Base-by-base conservation (phyloP, 257 asterid genomes). In the Handroanthus guayacan region DNA sequence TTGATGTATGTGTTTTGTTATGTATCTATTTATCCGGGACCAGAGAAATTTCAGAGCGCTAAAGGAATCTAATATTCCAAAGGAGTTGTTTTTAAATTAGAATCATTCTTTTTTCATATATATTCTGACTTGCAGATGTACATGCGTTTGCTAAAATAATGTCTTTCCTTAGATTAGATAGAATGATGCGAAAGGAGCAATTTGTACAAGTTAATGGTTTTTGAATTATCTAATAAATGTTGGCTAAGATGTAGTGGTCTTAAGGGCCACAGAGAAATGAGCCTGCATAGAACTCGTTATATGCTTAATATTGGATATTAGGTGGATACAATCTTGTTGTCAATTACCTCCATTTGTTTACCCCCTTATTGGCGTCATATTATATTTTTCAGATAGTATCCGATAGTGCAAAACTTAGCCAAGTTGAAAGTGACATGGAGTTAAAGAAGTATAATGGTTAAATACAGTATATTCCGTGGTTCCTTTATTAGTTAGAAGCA, bases 241-340 rank as follows among this genome's bases (percentile, higher is more conserved):
- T 31, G 48, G 48, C 11, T 56, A 44, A 18, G 62, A 17, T 57
- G 61, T 66, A 62, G 4, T 18, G 57, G 43, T 7, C 31, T 41
- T 58, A 13, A 51, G 34, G 17, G 69, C 44, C 38, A n/a, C 69
- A 37, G 17, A 16, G 75, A 68, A 41, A 17, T 41, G 67, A 75
- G 55, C 41, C 39, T 70, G 60, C 43, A 14, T 45, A 58, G 20
- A 10, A 45, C 52, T 50, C 20, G 5, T 34, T 54, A 52, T 52
- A 16, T 75, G 71, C 25, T 62, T 47, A 34, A 10, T 67, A 41
- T 41, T 60, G 8, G 6, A 36, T 36, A 68, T 48, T 60, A 37
- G 66, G 38, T 44, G 48, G 31, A 56, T 67, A 41, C 17, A 60
- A 9, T 41, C 9, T 9, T 50, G 69, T 34, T 16, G 34, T 13